Conservation (phyloP, 1,284 basidiomycete genomes). For the Cutaneotrichosporon sp. region DNA sequence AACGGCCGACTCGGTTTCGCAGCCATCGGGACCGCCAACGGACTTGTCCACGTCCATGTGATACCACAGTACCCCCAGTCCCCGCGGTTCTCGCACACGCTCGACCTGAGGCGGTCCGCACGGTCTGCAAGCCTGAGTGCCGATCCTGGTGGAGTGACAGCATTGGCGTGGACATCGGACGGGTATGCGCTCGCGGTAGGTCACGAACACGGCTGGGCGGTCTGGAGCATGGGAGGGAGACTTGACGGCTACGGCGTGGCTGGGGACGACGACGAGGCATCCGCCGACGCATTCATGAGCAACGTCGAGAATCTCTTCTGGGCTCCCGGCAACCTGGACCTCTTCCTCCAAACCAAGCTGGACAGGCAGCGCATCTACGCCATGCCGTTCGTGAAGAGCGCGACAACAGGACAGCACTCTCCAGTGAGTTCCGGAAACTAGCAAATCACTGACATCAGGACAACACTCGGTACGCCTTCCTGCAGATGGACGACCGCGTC, state of each 20-base stretch:
- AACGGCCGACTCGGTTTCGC: conserved; percentile 81
- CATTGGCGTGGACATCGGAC: conserved; percentile 87
- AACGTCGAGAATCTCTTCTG: conserved; percentile 65
- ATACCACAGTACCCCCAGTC: conserved; percentile 27
- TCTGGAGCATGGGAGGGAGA: conserved; percentile 86
- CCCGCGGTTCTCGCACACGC: conserved; percentile 28
- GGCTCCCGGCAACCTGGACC: conserved; percentile 82
- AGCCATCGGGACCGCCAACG: conserved; percentile 68
- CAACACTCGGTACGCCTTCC: conserved; percentile 71
- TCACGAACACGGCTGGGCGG: conserved; percentile 82
- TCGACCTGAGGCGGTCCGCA: conserved; percentile 35
- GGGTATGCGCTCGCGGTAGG: conserved; percentile 96
- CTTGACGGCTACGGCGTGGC: conserved; percentile 60
- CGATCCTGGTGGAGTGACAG: conserved; percentile 63
- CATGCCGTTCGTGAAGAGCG: conserved; percentile 91
- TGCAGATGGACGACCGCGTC: conserved; percentile 90
- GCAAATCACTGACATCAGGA: conserved; percentile 68
- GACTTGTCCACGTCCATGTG: conserved; percentile 56
- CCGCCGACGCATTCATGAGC: conserved; percentile 70
- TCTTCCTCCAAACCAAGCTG: conserved; percentile 59
- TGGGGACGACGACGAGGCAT: conserved; percentile 51
- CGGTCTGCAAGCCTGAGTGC: conserved; percentile 40
- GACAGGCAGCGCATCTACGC: conserved; percentile 56
- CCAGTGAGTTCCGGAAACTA: no score
- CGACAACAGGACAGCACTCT: conserved; percentile 83